A percentile compares a stretch with the other conserved stretches of the same genome.
These are phyloP conservation scores for Myrmaecium sp. DNA, from an alignment of 2,329 filamentous ascomycete species.

Conservation along the genomic window DNA sequence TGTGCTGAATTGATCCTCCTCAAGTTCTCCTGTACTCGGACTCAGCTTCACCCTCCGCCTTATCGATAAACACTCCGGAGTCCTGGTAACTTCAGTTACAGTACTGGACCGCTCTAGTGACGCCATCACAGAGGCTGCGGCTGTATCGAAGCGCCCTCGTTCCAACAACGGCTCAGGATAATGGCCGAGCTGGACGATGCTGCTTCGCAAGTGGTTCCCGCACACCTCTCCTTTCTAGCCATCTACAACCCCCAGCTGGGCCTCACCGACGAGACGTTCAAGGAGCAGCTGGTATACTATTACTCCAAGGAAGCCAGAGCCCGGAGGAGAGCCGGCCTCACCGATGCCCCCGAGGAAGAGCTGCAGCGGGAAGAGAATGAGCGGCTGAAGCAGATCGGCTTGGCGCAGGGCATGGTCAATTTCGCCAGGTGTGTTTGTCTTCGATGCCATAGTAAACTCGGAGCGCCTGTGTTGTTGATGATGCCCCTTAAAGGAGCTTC, in stretches of 20 bases:
- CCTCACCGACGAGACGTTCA: constrained; percentile 52
- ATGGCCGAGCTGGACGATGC: constrained; percentile 1
- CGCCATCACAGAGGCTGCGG: too few relatives aligned
- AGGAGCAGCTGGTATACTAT: constrained; percentile 86
- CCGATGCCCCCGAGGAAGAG: constrained; percentile 18
- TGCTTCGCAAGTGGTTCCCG: constrained; percentile 41
- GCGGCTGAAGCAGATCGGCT: constrained; percentile 76
- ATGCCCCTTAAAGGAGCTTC: constrained; percentile 51
- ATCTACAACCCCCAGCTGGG: constrained; percentile 87
- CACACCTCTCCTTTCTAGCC: constrained; percentile 75
- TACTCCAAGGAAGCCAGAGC: constrained; percentile 37
- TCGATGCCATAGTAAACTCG: constrained; percentile 4
- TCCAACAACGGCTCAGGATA: too few relatives aligned
- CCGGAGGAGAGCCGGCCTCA: constrained; percentile 13
- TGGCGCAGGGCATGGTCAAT: constrained; percentile 90
- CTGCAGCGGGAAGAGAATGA: constrained; percentile 57
- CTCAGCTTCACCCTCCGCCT: too few relatives aligned
- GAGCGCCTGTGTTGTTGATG: constrained; percentile 4
- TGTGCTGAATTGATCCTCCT: too few relatives aligned
- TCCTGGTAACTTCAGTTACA: too few relatives aligned
- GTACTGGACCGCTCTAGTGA: too few relatives aligned
- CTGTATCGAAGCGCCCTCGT: too few relatives aligned
- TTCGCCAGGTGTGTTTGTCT: constrained; percentile 49
- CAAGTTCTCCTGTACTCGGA: too few relatives aligned
- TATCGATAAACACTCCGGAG: too few relatives aligned